Percentiles rank a stretch among this genome's conserved stretches.
phyloP scores from a whole-genome alignment of 2,329 filamentous ascomycete genomes.

The Nothophaeocryptopus gaeumannii region DNA sequence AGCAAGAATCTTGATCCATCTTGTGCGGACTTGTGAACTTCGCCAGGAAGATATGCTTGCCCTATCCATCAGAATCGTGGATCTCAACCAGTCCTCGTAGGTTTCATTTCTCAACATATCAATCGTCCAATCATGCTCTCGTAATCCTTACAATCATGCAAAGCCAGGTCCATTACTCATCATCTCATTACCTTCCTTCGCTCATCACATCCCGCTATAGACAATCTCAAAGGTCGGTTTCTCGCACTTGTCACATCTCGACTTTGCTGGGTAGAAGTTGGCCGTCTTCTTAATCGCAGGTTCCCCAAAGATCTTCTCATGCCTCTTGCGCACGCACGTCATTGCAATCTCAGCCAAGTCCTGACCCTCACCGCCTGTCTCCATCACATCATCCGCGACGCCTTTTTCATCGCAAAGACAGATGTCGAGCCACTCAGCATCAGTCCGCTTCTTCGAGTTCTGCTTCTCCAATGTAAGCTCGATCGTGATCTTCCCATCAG shows the following conservation, averaged over 20 bases:
- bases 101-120: neutral
- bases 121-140: neutral
- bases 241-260: slow-evolving; percentile 12
- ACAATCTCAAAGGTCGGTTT: slow-evolving; percentile 17
- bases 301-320: slow-evolving; percentile 10
- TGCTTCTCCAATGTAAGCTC: slow-evolving; percentile 10
- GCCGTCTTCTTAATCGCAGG: slow-evolving; percentile 8
- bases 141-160: neutral
- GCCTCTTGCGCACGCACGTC: slow-evolving; percentile 12
- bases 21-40: no score
- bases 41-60: no score
- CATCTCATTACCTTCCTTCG: neutral
- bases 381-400: slow-evolving; percentile 4
- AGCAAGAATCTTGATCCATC: no score
- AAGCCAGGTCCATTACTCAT: neutral
- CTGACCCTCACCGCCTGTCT: neutral
- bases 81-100: no score
- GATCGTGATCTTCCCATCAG: slow-evolving; percentile 9
- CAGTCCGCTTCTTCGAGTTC: slow-evolving; percentile 8
- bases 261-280: slow-evolving; percentile 2
- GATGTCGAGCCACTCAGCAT: neutral
- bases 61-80: neutral
- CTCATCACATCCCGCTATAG: slow-evolving; percentile 15
- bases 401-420: slow-evolving; percentile 18
- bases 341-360: slow-evolving; percentile 14